Conservation (phyloP, 345 rosid species). For the Brassica nigra region DNA sequence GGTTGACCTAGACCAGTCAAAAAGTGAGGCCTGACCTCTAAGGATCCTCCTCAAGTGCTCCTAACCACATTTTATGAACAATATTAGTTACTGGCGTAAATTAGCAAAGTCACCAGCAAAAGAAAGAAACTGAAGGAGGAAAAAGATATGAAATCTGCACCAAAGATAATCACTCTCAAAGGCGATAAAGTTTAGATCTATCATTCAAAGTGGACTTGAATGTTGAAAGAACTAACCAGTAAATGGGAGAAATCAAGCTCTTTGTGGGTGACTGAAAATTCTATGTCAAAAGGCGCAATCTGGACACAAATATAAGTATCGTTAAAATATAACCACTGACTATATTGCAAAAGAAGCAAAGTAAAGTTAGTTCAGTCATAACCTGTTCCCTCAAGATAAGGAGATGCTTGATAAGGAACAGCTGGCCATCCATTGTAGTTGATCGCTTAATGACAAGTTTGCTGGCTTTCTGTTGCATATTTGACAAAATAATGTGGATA, state of each 20-base stretch:
- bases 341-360: constrained; percentile 22
- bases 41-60: constrained; percentile 93
- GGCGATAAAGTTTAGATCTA: neutral
- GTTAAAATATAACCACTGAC: neutral
- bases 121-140: constrained; percentile 3
- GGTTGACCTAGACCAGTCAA: constrained; percentile 96
- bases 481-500: constrained; percentile 10
- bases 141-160: constrained; percentile 5
- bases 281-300: constrained; percentile 98
- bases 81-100: constrained; percentile 2
- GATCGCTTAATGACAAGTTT: constrained; percentile 79
- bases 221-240: constrained; percentile 68
- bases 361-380: constrained; percentile 31
- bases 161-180: neutral
- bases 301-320: constrained; percentile 37
- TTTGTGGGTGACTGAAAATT: constrained; percentile 92
- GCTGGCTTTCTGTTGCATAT: constrained; percentile 77
- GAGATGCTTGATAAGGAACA: constrained; percentile 92
- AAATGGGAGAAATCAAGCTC: constrained; percentile 98
- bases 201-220: constrained; percentile 6
- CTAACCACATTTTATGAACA: constrained; percentile 48
- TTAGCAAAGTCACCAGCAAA: neutral
- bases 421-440: constrained; percentile 88
- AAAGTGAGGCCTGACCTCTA: constrained; percentile 93
- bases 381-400: constrained; percentile 97